Base-by-base conservation (phyloP, 192 early-diverging fungal genomes). In the Backusella tarrabulga region DNA sequence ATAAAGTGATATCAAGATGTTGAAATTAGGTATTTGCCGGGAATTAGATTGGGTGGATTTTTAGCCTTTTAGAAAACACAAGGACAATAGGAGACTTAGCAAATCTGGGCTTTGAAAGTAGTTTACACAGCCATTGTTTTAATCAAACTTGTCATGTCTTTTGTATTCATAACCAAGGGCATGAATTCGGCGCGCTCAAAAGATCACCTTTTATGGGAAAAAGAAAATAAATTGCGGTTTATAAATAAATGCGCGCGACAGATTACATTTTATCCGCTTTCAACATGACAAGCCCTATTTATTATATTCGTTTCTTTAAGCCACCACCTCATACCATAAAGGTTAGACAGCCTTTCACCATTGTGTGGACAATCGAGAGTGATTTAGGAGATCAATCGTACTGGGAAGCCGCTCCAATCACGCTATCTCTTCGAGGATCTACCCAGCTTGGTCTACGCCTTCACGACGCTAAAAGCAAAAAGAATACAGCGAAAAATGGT, bases 291-390 rank as follows among this genome's bases (percentile, higher is more conserved):
- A 68, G 8, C 5, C 50, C 77, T n/a, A 34, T 77, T 14, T 77
- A 75, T 32, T 81, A 81, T 38, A 81, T 81, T 68, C 76, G 73
- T 9, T 77, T 81, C 50, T 63, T 69, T 3, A 81, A 81, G 34
- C 76, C 80, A 50, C 80, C 80, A 14, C 80, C 80, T 29, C 38
- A 40, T 40, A 71, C 38, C 0, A 6, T 41, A 32, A 38, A 42
- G 23, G 5, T 76, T 0, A 29, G 71, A 6, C 76, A 81, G 44
- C 69, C 76, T 17, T 81, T 81, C 44, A 71, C 63, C 4, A 67
- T 81, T 7, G 80, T 81, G 15, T 74, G 76, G 76, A 74, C 63
- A 42, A 77, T 81, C 34, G 76, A 77, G 15, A 81, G 41, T n/a
- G 80, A 81, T 81, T 68, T 81, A 11, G 76, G 76, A n/a, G 80